phyloP scores from a whole-genome alignment of 306 rosid species.

The Pyrus communis region DNA sequence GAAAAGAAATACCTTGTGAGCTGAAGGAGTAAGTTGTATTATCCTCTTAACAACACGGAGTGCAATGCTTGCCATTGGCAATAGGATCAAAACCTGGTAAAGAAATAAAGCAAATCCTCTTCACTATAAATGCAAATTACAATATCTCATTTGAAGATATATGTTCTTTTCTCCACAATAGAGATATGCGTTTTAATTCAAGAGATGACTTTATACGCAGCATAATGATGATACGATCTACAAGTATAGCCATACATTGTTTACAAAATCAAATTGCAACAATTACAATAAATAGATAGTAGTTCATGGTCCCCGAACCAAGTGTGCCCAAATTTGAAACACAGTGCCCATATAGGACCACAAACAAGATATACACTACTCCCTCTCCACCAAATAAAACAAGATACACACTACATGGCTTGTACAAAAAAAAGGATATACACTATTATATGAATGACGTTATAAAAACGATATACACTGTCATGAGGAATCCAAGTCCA shows the following conservation, averaged over 20 bases:
- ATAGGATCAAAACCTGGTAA: slow-evolving; percentile 68
- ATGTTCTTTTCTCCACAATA: not conserved
- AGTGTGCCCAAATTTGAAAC: not conserved
- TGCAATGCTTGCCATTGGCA: slow-evolving; percentile 66
- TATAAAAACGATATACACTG: no score
- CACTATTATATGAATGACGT: no score
- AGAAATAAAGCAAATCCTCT: slow-evolving; percentile 1
- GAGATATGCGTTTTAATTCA: not conserved
- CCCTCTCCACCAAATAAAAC: no score
- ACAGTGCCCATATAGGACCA: not conserved
- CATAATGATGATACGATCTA: not conserved
- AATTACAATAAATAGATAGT: not conserved
- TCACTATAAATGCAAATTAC: not conserved
- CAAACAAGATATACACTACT: not conserved
- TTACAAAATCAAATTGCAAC: not conserved
- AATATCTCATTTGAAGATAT: not conserved
- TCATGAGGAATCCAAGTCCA: not conserved
- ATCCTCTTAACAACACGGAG: slow-evolving; percentile 80
- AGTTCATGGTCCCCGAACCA: not conserved
- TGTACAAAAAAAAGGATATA: no score
- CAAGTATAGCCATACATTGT: not conserved
- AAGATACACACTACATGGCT: no score
- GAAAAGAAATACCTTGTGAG: slow-evolving; percentile 50
- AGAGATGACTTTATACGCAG: not conserved
- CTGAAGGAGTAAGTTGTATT: slow-evolving; percentile 69